These are phyloP conservation scores for Yarrowia osloensis DNA, from an alignment of 805 yeast species.

Conservation along the genomic window DNA sequence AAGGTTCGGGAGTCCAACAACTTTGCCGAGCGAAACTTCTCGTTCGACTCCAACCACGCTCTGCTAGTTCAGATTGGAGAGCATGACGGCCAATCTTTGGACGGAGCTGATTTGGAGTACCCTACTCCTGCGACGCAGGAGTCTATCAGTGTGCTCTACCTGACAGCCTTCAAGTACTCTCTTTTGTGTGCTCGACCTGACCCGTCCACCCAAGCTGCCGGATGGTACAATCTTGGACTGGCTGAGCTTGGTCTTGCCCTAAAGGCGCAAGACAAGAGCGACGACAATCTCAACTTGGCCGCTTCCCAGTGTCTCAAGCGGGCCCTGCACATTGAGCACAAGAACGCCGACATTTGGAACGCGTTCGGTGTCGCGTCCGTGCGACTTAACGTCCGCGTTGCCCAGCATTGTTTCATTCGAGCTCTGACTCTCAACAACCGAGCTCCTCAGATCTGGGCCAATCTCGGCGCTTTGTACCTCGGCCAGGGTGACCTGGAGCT, in stretches of 20 bases:
- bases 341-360: conserved; percentile 75
- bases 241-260: conserved; percentile 55
- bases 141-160: background rate
- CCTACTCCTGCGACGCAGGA: background rate
- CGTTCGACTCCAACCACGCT: conserved; percentile 23
- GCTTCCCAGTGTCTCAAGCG: conserved; percentile 59
- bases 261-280: conserved; percentile 37
- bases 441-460: conserved; percentile 74
- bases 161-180: conserved; percentile 31
- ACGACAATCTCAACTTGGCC: conserved; percentile 45
- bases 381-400: conserved; percentile 61
- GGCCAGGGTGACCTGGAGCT: conserved; percentile 66
- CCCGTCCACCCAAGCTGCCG: conserved; percentile 44
- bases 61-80: conserved; percentile 3
- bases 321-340: conserved; percentile 71
- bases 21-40: conserved; percentile 22
- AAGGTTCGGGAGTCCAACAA: conserved; percentile 4
- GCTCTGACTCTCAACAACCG: conserved; percentile 70
- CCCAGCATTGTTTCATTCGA: conserved; percentile 92
- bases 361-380: conserved; percentile 77
- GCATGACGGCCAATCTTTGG: background rate
- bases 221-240: conserved; percentile 71
- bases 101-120: background rate
- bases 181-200: conserved; percentile 28
- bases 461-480: conserved; percentile 76